phyloP scores from a whole-genome alignment of 768 basidiomycete species.

The Rhodotorula kratochvilovae region DNA sequence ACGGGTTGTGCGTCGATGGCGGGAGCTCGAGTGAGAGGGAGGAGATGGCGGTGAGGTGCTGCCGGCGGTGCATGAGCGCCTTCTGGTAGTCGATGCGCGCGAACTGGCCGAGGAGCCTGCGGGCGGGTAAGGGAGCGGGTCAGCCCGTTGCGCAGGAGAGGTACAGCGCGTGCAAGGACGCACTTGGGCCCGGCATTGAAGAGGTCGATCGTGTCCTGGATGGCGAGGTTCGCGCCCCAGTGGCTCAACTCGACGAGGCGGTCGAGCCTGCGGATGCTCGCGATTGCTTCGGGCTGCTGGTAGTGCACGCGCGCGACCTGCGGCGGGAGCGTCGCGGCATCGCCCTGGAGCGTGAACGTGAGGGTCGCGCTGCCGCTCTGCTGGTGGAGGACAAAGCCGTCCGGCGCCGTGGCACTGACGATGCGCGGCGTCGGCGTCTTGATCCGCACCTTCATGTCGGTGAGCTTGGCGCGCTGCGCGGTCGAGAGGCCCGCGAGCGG shows the following conservation, averaged over 20 bases:
- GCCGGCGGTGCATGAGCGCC: constrained; percentile 64
- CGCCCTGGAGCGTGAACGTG: constrained; percentile 20
- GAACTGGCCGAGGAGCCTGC: constrained; percentile 89
- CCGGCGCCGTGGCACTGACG: neutral
- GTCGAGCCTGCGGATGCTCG: constrained; percentile 67
- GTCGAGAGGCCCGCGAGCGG: constrained; percentile 16
- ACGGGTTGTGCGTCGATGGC: constrained; percentile 70
- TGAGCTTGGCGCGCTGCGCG: constrained; percentile 4
- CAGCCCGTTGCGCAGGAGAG: neutral
- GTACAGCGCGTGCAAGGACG: constrained; percentile 47
- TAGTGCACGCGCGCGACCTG: constrained; percentile 61
- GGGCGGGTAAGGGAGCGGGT: neutral
- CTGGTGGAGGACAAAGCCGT: constrained; percentile 15
- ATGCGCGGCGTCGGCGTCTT: constrained; percentile 35
- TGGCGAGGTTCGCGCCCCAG: constrained; percentile 92
- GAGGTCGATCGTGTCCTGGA: constrained; percentile 80
- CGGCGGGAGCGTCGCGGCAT: neutral
- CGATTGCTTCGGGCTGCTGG: constrained; percentile 70
- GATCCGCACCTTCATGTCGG: constrained; percentile 36
- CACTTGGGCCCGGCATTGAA: constrained; percentile 85
- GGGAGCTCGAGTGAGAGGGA: constrained; percentile 75
- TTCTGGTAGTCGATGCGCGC: constrained; percentile 83
- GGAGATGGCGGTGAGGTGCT: constrained; percentile 66
- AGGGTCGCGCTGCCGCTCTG: constrained; percentile 17
- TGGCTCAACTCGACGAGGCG: constrained; percentile 87